Evolutionary conservation across 345 rosid genomes (phyloP).

Genomic region (Moricandia moricandioides): DNA sequence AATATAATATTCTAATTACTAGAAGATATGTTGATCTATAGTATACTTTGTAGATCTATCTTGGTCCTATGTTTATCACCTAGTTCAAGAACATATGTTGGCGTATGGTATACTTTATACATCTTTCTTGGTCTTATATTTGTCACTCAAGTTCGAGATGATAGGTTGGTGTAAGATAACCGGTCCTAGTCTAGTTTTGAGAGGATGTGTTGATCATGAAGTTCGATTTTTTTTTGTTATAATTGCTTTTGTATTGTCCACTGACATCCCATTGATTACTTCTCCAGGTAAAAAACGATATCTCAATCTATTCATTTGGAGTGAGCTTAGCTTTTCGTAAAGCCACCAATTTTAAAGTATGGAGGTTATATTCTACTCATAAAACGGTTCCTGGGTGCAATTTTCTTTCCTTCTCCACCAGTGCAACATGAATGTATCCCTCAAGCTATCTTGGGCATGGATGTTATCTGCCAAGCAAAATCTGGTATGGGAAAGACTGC

Average conservation of each 20-base stretch:
- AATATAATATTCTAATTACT: too few species aligned
- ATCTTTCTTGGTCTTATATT: not conserved
- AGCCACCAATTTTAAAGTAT: conserved; percentile 58
- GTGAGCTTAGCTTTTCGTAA: conserved; percentile 58
- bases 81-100: not conserved
- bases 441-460: conserved; percentile 98
- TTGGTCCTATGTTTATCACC: too few species aligned
- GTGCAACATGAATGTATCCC: conserved; percentile 99
- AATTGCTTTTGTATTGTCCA: too few species aligned
- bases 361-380: conserved; percentile 76
- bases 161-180: too few species aligned
- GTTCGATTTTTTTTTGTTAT: not conserved
- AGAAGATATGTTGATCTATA: too few species aligned
- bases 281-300: conserved; percentile 18
- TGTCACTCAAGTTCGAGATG: not conserved
- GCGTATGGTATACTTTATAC: not conserved
- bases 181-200: not conserved
- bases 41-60: too few species aligned
- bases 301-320: conserved; percentile 56
- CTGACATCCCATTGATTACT: not conserved
- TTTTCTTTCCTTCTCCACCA: conserved; percentile 86
- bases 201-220: not conserved
- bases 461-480: conserved; percentile 98
- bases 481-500: conserved; percentile 99
- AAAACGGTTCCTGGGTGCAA: conserved; percentile 65